Conservation (phyloP, 345 rosid species). For the Populus ilicifolia region DNA sequence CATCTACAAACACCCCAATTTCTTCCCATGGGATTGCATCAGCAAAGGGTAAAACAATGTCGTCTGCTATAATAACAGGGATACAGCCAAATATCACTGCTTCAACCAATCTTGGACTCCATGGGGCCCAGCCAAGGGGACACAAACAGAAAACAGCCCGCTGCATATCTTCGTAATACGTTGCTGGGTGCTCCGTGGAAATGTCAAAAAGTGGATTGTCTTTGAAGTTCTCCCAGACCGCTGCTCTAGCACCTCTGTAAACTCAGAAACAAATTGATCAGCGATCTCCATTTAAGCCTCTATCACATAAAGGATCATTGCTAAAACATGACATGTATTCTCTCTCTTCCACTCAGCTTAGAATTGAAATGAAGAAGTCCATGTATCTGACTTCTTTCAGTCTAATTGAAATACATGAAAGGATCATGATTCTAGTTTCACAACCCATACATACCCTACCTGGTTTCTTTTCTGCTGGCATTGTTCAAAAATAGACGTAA, state of each 20-base stretch:
- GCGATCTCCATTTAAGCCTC: not conserved
- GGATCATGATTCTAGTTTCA: not conserved
- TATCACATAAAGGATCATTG: not conserved
- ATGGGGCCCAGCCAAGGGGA: constrained; percentile 96
- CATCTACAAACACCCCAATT: constrained; percentile 80
- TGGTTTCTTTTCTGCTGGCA: not conserved
- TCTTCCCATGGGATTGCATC: constrained; percentile 99
- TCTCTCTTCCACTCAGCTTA: not conserved
- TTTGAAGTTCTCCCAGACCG: constrained; percentile 97
- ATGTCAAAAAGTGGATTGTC: constrained; percentile 89
- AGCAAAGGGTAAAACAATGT: constrained; percentile 87
- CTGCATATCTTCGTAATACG: constrained; percentile 97
- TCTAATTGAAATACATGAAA: not conserved
- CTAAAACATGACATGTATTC: not conserved
- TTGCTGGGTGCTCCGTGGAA: constrained; percentile 88
- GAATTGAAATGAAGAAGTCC: not conserved
- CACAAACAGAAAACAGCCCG: constrained; percentile 84
- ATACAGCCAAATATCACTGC: constrained; percentile 98
- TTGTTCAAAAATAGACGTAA: not conserved
- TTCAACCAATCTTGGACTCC: constrained; percentile 98
- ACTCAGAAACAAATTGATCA: not conserved
- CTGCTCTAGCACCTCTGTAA: constrained; percentile 90
- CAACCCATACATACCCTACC: not conserved
- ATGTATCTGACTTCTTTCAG: not conserved
- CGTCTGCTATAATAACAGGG: constrained; percentile 92